These are phyloP conservation scores for Wickerhamomyces pijperi DNA, from an alignment of 805 yeast species.

Conservation along the genomic window DNA sequence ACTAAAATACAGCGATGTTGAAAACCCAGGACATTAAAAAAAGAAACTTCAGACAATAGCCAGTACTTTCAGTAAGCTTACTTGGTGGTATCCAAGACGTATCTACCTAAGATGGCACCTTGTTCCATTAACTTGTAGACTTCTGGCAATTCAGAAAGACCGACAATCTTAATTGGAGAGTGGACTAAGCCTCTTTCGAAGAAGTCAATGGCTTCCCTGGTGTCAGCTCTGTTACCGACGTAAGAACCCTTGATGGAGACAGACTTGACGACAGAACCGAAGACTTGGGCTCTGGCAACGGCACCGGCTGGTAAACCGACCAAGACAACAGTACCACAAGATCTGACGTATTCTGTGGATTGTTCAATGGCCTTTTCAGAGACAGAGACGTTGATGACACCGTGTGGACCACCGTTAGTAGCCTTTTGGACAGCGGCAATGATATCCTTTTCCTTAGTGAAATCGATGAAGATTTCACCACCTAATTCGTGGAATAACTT, in stretches of 20 bases:
- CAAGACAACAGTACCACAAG: conserved; percentile 47
- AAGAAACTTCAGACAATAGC: background rate
- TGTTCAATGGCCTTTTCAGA: conserved; percentile 42
- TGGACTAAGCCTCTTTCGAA: conserved; percentile 59
- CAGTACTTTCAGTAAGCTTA: conserved; percentile 1
- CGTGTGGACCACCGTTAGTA: conserved; percentile 61
- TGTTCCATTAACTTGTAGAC: conserved; percentile 72
- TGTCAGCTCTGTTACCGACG: conserved; percentile 84
- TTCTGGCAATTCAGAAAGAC: conserved; percentile 57
- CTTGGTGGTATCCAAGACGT: conserved; percentile 19
- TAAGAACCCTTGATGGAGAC: conserved; percentile 59
- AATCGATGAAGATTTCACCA: conserved; percentile 56
- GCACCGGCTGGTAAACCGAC: conserved; percentile 60
- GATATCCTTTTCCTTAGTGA: conserved; percentile 39
- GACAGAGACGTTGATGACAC: conserved; percentile 28
- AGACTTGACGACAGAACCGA: conserved; percentile 43
- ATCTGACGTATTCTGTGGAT: conserved; percentile 42
- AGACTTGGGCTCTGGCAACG: conserved; percentile 38
- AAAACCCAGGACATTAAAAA: no score
- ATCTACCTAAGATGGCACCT: conserved; percentile 81
- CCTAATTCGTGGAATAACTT: conserved; percentile 44
- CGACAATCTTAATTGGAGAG: conserved; percentile 66
- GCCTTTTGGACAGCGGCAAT: conserved; percentile 35
- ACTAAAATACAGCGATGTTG: no score
- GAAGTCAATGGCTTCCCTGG: conserved; percentile 72